These are phyloP conservation scores for Coniophora puteana DNA, from an alignment of 1,284 basidiomycete genomes.

Conservation along the genomic window DNA sequence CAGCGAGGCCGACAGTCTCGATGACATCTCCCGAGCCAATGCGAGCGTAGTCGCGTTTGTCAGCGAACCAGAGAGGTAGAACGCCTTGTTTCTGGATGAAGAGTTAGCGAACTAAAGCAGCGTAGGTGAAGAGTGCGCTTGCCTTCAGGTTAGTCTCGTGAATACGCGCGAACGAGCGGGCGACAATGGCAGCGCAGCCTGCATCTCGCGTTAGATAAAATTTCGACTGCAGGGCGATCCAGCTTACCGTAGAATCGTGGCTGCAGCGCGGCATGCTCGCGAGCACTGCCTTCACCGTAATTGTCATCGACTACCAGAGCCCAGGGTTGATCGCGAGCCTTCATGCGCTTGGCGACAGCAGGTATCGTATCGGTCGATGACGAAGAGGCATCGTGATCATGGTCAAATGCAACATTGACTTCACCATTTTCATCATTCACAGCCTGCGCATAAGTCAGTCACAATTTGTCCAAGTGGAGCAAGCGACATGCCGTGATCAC, in stretches of 20 bases:
- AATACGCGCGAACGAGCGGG: constrained; percentile 95
- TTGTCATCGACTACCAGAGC: constrained; percentile 94
- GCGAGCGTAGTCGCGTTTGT: constrained; percentile 80
- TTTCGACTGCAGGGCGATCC: neutral
- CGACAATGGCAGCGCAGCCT: constrained; percentile 83
- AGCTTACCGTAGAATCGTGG: constrained; percentile 87
- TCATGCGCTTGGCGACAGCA: constrained; percentile 84
- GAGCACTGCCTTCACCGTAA: constrained; percentile 97
- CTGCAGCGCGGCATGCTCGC: constrained; percentile 97
- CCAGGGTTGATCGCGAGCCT: constrained; percentile 83
- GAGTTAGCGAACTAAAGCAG: constrained; percentile 5
- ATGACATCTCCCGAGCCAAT: constrained; percentile 75
- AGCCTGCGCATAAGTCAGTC: constrained; percentile 42
- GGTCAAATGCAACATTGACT: constrained; percentile 87
- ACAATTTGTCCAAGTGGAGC: neutral
- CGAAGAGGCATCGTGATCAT: constrained; percentile 42
- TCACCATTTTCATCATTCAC: constrained; percentile 91
- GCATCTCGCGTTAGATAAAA: neutral
- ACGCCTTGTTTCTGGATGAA: constrained; percentile 85
- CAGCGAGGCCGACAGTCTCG: constrained; percentile 32
- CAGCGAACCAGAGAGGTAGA: constrained; percentile 87
- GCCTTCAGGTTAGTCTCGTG: constrained; percentile 98
- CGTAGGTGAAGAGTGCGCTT: constrained; percentile 13
- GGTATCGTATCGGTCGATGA: constrained; percentile 80
- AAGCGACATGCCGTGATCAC: constrained; percentile 48